Conservation (phyloP, 2,329 filamentous ascomycete species). For the Cladosporium sp. region DNA sequence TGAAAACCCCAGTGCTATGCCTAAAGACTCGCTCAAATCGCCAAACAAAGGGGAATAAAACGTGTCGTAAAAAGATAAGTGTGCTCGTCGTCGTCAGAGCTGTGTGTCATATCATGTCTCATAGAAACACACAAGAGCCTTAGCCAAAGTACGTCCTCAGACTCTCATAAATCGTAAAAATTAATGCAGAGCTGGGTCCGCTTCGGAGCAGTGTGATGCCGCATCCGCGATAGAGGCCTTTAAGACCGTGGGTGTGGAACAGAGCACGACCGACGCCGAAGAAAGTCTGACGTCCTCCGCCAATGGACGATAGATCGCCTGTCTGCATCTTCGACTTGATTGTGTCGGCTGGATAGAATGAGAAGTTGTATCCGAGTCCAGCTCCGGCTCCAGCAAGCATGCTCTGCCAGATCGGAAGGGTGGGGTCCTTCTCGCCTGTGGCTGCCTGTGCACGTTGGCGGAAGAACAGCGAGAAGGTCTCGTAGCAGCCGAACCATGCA, state of each 20-base stretch:
- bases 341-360: conserved; percentile 96
- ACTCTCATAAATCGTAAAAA: conserved; percentile 92
- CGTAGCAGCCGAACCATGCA: conserved; percentile 93
- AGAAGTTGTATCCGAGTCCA: conserved; percentile 92
- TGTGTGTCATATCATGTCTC: background rate
- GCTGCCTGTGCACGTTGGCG: conserved; percentile 48
- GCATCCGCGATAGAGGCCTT: conserved; percentile 88
- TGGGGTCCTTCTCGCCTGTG: conserved; percentile 41
- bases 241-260: conserved; percentile 80
- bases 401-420: conserved; percentile 81
- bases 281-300: conserved; percentile 64
- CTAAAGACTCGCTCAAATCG: conserved; percentile 17
- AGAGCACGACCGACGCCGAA: conserved; percentile 68
- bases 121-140: background rate
- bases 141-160: conserved; percentile 56
- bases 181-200: conserved; percentile 95
- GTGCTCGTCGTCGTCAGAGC: background rate
- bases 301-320: conserved; percentile 57
- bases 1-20: conserved; percentile 14
- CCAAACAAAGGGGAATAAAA: conserved; percentile 8
- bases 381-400: conserved; percentile 83
- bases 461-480: conserved; percentile 71
- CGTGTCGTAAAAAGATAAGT: background rate
- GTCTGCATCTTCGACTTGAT: conserved; percentile 98
- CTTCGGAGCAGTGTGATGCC: conserved; percentile 87